Evolutionary conservation across 1,139 yeast species (phyloP), one percentile per base, ranked within the genome.

Genomic region (Suhomyces choctaworum): DNA sequence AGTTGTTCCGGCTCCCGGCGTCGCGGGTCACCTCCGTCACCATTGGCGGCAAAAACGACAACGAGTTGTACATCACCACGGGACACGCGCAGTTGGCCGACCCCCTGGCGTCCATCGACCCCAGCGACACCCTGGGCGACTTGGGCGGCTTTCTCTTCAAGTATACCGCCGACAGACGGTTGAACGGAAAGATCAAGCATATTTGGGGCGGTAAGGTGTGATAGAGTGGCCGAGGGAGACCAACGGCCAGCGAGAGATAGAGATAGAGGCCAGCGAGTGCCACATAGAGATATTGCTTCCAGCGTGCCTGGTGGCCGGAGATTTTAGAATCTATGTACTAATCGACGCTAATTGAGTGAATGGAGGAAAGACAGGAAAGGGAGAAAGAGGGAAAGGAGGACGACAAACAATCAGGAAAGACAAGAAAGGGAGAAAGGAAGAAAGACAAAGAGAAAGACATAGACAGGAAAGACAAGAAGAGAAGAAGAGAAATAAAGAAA

Each of bases 1-100:
- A 74, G 46, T 73, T 70, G 41, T 75, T 70, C 52, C 41, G 55
- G 8, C 53, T 89, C 32, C 95, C 96, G 1, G 82, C 83, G 0
- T 52, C 70, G 34, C 66, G 81, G 45, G 60, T 80, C 28, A 78
- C 92, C 4, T 85, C 95, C 54, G 81, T 83, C 27, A 73, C 82
- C 1, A 69, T 85, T 46, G 95, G 89, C 5, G 95, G 95, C 3
- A 56, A 54, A 10, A 53, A 76, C 26, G 58, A 65, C 39, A 75
- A 79, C 49, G 82, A 79, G 37, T 48, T 89, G 39, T 82, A 73
- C 49, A 76, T 88, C 30, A 83, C 95, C 9, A 73, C 83, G 15
- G 95, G 84, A 1, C 77, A 77, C 46, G 51, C 64, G 42, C 58
- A 73, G 32, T 62, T 72, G 42, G 64, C 56, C 25, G 73, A 71